Conservation (phyloP, 106 monocot species). For the Hemerocallis citrina region DNA sequence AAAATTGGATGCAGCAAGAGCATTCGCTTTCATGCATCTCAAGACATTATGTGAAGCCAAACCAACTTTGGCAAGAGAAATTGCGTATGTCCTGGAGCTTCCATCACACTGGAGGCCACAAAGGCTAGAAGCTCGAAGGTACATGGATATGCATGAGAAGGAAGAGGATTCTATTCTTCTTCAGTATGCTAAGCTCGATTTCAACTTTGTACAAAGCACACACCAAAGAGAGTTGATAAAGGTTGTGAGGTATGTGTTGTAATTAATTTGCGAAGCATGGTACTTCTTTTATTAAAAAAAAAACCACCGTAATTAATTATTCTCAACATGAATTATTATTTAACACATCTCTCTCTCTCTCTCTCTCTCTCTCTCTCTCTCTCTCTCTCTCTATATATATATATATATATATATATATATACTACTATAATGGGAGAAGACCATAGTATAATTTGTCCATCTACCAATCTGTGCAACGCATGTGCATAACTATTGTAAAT, state of each 20-base stretch:
- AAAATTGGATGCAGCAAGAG: constrained; percentile 19
- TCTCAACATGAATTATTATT: too few relatives aligned
- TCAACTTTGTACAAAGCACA: constrained; percentile 32
- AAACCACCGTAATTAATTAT: too few relatives aligned
- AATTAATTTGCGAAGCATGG: too few relatives aligned
- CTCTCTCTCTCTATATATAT: too few relatives aligned
- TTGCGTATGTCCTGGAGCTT: constrained; percentile 26
- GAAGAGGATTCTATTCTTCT: constrained; percentile 14
- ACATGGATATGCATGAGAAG: constrained; percentile 21
- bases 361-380: too few relatives aligned
- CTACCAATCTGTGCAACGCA: too few relatives aligned
- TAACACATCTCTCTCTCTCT: too few relatives aligned
- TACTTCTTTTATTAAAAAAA: too few relatives aligned
- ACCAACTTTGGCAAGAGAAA: constrained; percentile 4
- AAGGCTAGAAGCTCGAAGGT: constrained; percentile 27
- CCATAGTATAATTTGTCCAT: too few relatives aligned
- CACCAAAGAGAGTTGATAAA: constrained; percentile 24
- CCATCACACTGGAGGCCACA: constrained; percentile 34
- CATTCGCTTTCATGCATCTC: constrained; percentile 14
- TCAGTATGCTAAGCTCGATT: constrained; percentile 40
- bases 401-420: too few relatives aligned
- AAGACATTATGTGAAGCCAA: background rate
- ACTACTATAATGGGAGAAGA: too few relatives aligned
- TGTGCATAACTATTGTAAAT: too few relatives aligned
- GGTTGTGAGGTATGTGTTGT: constrained; percentile 19